Percentiles rank a stretch among this genome's conserved stretches.
These are phyloP conservation scores for Elsinoe arachidis DNA, from an alignment of 2,329 filamentous ascomycete genomes.

Conservation along the genomic window DNA sequence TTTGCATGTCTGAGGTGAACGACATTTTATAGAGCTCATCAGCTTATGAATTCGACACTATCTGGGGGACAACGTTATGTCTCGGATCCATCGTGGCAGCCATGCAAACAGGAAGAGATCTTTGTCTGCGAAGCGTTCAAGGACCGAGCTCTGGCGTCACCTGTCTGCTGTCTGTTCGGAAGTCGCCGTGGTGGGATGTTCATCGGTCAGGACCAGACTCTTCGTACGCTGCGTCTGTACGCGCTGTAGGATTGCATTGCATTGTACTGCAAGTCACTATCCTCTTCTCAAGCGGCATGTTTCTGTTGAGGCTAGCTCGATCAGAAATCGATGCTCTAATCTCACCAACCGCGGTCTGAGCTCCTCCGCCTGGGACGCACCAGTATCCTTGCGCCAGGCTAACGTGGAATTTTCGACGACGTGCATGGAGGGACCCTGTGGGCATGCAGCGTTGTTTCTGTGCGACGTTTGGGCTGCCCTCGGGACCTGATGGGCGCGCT, in stretches of 20 bases:
- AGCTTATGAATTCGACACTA: too few relatives aligned
- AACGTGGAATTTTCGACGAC: slow-evolving; percentile 2
- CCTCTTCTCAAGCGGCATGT: background rate
- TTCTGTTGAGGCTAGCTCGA: slow-evolving; percentile 5
- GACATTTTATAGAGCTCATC: too few relatives aligned
- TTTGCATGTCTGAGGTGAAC: background rate
- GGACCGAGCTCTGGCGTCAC: too few relatives aligned
- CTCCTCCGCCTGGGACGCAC: background rate
- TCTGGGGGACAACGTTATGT: too few relatives aligned
- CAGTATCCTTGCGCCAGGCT: slow-evolving; percentile 1
- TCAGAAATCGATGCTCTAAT: background rate
- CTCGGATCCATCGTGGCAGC: too few relatives aligned
- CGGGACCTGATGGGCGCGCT: background rate
- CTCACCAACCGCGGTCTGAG: slow-evolving; percentile 5
- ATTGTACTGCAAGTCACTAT: background rate
- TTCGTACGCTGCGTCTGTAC: background rate
- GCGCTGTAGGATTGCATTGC: background rate
- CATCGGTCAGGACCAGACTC: background rate
- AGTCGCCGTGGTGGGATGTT: too few relatives aligned
- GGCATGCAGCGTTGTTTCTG: slow-evolving; percentile 3
- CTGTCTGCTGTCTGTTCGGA: too few relatives aligned
- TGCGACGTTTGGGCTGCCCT: slow-evolving; percentile 1
- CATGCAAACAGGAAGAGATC: too few relatives aligned
- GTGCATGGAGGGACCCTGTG: background rate
- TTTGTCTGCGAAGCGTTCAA: too few relatives aligned